Percentiles rank a stretch among this genome's conserved stretches.
Conservation (phyloP, 257 asterid genomes). For the Agastache rugosa region DNA sequence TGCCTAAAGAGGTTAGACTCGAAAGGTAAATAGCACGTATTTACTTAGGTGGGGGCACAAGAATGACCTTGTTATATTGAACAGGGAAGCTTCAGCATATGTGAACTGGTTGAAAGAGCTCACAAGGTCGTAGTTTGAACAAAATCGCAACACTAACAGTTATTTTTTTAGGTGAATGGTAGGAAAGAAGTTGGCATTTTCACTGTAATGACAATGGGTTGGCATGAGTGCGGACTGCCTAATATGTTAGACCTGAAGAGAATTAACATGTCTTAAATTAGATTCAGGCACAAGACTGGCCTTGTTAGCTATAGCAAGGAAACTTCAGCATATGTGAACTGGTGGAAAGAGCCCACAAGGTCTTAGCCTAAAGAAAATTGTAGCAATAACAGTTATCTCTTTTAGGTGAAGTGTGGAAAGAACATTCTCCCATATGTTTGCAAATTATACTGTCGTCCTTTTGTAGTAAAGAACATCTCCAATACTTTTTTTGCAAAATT, state of each 20-base stretch:
- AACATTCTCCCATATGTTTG: slow-evolving; percentile 11
- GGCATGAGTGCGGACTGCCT: slow-evolving; percentile 18
- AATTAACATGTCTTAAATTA: slow-evolving; percentile 6
- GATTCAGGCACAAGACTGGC: slow-evolving; percentile 1
- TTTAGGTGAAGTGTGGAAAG: neutral
- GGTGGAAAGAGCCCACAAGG: neutral
- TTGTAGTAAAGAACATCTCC: neutral
- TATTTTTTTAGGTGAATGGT: slow-evolving; percentile 3
- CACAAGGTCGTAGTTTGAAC: slow-evolving; percentile 3
- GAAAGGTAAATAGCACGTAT: neutral
- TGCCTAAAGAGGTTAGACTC: slow-evolving; percentile 19
- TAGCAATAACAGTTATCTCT: neutral
- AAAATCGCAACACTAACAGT: neutral
- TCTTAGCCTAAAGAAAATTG: slow-evolving; percentile 17
- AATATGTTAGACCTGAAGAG: slow-evolving; percentile 5
- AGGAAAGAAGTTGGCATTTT: slow-evolving; percentile 6
- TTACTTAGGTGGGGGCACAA: slow-evolving; percentile 21
- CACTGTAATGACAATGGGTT: neutral
- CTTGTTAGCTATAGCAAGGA: slow-evolving; percentile 11
- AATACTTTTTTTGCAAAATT: slow-evolving; percentile 21
- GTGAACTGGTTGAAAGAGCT: neutral
- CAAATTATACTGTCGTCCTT: neutral
- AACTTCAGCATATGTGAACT: neutral
- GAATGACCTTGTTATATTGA: neutral
- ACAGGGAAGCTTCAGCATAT: slow-evolving; percentile 8